Base-by-base conservation (phyloP, 495 filamentous ascomycete species). In the Tetracladium setigerum region DNA sequence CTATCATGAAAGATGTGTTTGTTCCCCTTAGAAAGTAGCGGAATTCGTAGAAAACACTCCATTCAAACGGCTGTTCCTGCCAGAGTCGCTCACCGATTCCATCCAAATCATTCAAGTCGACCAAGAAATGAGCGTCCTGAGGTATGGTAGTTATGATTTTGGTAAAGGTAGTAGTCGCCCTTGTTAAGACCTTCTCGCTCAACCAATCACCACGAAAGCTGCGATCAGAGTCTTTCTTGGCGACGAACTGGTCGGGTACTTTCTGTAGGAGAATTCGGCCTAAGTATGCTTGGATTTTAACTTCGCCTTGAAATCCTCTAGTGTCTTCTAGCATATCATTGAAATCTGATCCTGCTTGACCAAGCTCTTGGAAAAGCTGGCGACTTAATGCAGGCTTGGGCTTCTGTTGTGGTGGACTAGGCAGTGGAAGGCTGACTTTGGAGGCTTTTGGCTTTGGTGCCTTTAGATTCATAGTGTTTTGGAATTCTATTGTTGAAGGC, bases 41-140 rank as follows among this genome's bases (percentile, higher is more conserved):
- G 33, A 78, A 76, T 17, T 79, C 72, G 50, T 83, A 84, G 1
- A 61, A 49, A 3, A 75, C 38, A 11, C 38, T 10, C 49, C 52
- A 52, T 46, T 63, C 17, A 27, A 3, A 27, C 56, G 54, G 2
- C 56, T 16, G 1, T n/a, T 9, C 0, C 31, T 35, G 0, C 31
- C 27, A 46, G 14, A 49, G 13, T 54, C 44, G 64, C 50, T 67
- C 11, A 45, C 36, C 16, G n/a, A 55, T 39, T 1, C 56, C 58
- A 7, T 30, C 6, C 2, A 47, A 15, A 12, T 60, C 51, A 7
- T 49, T 53, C 14, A 63, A 48, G 8, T 49, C 50, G 40, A 67
- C 44, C 17, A 77, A 50, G 22, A 57, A 55, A 5, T 64, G 57
- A 13, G 65, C 54, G 34, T 75, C 72, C 0, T 44, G 58, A 32